Percentiles rank a stretch among this genome's conserved stretches.
Evolutionary conservation across 352 stramenopile genomes (phyloP).

Genomic region (Hyaloperonospora brassicae): DNA sequence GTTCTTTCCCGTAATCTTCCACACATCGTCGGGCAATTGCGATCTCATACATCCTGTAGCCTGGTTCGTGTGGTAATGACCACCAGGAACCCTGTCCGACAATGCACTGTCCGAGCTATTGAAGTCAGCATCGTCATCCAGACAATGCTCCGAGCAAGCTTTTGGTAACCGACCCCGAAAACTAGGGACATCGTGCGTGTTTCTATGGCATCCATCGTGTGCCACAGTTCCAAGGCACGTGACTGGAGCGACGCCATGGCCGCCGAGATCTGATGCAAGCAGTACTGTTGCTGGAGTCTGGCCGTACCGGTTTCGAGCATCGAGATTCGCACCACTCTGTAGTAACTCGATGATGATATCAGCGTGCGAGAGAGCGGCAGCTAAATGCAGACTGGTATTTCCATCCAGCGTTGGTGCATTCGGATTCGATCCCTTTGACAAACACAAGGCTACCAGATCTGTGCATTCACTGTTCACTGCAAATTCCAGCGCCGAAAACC

Average conservation of each 20-base stretch:
- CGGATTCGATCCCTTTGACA: conserved; percentile 60
- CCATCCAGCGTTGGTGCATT: conserved; percentile 53
- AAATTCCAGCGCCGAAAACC: conserved; percentile 63
- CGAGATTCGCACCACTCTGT: conserved; percentile 45
- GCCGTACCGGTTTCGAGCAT: conserved; percentile 61
- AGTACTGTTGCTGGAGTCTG: conserved; percentile 54
- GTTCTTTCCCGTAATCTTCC: conserved; percentile 18
- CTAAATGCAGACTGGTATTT: conserved; percentile 68
- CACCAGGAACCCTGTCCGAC: conserved; percentile 48
- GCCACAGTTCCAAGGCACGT: conserved; percentile 49
- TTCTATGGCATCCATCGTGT: conserved; percentile 35
- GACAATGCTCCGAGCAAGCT: conserved; percentile 17
- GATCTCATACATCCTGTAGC: conserved; percentile 20
- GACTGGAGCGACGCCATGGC: conserved; percentile 21
- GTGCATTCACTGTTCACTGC: conserved; percentile 31
- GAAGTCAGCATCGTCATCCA: conserved; percentile 20
- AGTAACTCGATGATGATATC: conserved; percentile 53
- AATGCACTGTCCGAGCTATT: conserved; percentile 60
- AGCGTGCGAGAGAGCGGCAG: conserved; percentile 30
- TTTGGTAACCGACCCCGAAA: conserved; percentile 37
- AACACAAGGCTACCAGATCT: conserved; percentile 56
- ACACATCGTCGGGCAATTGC: conserved; percentile 29
- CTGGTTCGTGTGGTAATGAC: conserved; percentile 41
- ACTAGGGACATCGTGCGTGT: conserved; percentile 60
- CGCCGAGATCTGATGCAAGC: conserved; percentile 26